Evolutionary conservation across 2,329 filamentous ascomycete genomes (phyloP), one percentile per base, ranked within the genome.

Genomic region (Calonectria crousiana): DNA sequence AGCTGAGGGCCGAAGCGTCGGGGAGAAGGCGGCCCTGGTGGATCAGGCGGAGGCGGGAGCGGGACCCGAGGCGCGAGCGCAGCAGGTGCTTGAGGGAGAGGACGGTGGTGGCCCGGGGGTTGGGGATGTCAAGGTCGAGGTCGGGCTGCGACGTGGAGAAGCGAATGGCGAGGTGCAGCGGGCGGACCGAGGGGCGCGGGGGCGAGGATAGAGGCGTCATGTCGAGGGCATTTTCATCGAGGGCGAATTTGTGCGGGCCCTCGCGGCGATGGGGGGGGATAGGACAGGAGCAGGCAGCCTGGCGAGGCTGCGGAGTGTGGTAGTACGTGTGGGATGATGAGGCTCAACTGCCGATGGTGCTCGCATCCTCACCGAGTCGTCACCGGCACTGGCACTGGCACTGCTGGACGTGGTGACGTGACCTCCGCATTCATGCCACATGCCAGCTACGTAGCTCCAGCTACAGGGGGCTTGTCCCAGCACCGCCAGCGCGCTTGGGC

Each of bases 81-180:
- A 98, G 95, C 67, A 94, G 89, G 79, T 94, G 93, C 84, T 98
- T 98, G 72, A 98, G 90, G 2, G 93, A 91, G 70, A 95, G 90
- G 69, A 95, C 91, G 52, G 95, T 95, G 14, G 93, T 95, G 38
- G 89, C 88, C 62, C 88, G 84, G 0, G 96, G 95, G 8, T 89
- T 86, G 64, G 91, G 84, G 81, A 98, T 92, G 80, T 95, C 92
- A 74, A 98, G 90, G 51, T 93, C 90, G 49, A 98, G 90, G 83
- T 98, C 97, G 20, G 95, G 93, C 72, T 96, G 90, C 1, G 95
- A 93, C 74, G 93, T 93, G 68, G 95, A 95, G 90, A 99, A 98
- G 84, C 96, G 95, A 83, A 98, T 93, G 47, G 95, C 96, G 58
- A 98, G 89, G 81, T 94, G 92, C 71, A 98, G 89, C 41, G 89